Evolutionary conservation across 495 filamentous ascomycete genomes (phyloP), one percentile per base, ranked within the genome.

Genomic region (Corynascus novoguineensis): DNA sequence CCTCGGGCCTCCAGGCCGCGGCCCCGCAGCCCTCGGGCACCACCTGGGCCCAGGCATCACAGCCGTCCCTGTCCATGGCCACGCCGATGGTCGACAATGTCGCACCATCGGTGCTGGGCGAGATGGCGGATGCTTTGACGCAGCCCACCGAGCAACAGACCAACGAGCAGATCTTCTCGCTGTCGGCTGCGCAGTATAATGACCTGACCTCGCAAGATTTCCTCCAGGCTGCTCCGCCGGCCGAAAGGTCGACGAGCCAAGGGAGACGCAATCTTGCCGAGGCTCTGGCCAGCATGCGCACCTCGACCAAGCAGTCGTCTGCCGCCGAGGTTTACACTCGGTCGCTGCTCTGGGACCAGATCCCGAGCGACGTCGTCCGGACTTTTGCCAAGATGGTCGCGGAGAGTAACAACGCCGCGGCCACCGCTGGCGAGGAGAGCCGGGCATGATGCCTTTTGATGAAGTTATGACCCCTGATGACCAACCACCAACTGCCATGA

Each of bases 291-390:
- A 85, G 80, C 27, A 89, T 95, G 85, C 83, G 90, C 59, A 79
- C 73, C 68, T 74, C 76, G 58, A 79, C 76, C 64, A 84, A 87
- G 64, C 76, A 82, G 54, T 80, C 79, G 50, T 52, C 56, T 52
- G 89, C 83, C 34, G 86, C 88, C 28, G 90, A 95, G 64, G 89
- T 97, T 40, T 96, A 97, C 73, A 93, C 90, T 27, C 80, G 92
- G 28, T 93, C 89, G 48, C 80, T 98, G 57, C 85, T 98, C 63
- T 97, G 91, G 91, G 91, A 96, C 64, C 86, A 87, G 67, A 88
- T 98, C 59, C 90, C 95, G 44, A 77, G 83, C 60, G 90, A 98
- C 65, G 89, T 97, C 44, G 92, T 98, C 50, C 83, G 85, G 56
- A 88, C 92, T 72, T 98, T 97, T 75, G 87, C 86, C 63, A 85